Conservation (phyloP, 2,329 filamentous ascomycete genomes). For the Monosporascus cannonballus region DNA sequence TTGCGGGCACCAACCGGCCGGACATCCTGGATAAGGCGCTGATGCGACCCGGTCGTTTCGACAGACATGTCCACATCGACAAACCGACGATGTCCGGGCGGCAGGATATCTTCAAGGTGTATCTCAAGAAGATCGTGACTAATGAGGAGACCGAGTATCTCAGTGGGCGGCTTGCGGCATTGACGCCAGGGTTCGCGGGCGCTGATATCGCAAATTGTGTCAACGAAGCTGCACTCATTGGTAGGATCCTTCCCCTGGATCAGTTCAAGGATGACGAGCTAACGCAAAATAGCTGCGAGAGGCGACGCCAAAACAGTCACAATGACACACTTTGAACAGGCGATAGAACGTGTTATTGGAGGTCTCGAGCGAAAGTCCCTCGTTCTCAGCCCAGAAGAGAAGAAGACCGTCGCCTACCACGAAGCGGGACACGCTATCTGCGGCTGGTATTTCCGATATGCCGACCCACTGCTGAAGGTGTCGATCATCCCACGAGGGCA, state of each 20-base stretch:
- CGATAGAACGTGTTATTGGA: constrained; percentile 94
- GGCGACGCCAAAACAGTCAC: constrained; percentile 71
- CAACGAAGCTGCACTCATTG: constrained; percentile 94
- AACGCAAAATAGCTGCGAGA: constrained; percentile 64
- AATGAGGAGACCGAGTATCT: constrained; percentile 84
- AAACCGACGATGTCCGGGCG: constrained; percentile 93
- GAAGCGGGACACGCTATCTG: constrained; percentile 98
- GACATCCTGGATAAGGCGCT: constrained; percentile 93
- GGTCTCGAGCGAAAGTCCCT: constrained; percentile 96
- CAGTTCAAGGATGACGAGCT: constrained; percentile 23
- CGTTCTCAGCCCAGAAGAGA: constrained; percentile 88
- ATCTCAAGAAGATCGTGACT: constrained; percentile 91
- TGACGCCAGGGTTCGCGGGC: constrained; percentile 95
- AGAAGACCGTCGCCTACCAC: constrained; percentile 94
- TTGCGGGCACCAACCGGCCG: constrained; percentile 92
- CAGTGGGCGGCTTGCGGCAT: constrained; percentile 78
- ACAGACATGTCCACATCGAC: constrained; percentile 93
- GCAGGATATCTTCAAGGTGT: constrained; percentile 92
- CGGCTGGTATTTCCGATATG: constrained; percentile 94
- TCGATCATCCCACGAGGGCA: constrained; percentile 96
- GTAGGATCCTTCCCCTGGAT: constrained; percentile 44
- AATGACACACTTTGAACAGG: constrained; percentile 92
- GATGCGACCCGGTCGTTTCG: constrained; percentile 94
- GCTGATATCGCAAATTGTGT: constrained; percentile 98
- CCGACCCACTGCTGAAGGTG: constrained; percentile 96